Evolutionary conservation across 306 rosid species (phyloP), one percentile per base, ranked within the genome.

Genomic region (Quercus berberidifolia): DNA sequence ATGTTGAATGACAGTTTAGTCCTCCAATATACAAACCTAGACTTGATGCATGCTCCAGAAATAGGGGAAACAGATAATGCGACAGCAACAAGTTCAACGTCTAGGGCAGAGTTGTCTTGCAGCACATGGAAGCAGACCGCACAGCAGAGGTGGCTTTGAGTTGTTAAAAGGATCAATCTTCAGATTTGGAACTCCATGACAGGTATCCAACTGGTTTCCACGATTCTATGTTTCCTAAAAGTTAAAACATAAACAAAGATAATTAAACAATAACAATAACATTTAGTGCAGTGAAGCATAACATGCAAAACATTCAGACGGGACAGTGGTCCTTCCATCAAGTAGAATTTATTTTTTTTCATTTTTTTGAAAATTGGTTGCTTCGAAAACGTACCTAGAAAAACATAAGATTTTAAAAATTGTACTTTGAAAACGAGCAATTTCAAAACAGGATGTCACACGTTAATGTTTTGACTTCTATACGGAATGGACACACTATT

Each of bases 141-240:
- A 78, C 75, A 78, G 64, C 74, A 73, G 73, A 78, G 58, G 73
- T 69, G 59, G 75, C 86, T 74, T 79, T 73, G 74, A 78, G 84
- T 78, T 82, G 87, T 85, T 76, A 84, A 77, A 77, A 77, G 77
- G 49, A 67, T 49, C 85, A 11, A 81, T 81, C 80, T 77, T 82
- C 83, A 38, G 68, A 78, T 76, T 62, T 72, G 69, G 72, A 85
- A 86, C 86, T 58, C 82, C 86, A 43, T 17, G 35, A 51, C 59
- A 51, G 7, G 77, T 69, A 79, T 51, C 75, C 77, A 80, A 82
- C 73, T 82, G 82, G 79, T 83, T 68, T 76, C 80, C 83, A 75
- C 33, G 17, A 74, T 79, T 81, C 76, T 76, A 69, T 38, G 72
- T 74, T 75, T 85, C 86, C 83, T 84, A 59, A 74, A 85, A 80